Conservation (phyloP, 495 filamentous ascomycete genomes). For the Diplogelasinospora grovesii region DNA sequence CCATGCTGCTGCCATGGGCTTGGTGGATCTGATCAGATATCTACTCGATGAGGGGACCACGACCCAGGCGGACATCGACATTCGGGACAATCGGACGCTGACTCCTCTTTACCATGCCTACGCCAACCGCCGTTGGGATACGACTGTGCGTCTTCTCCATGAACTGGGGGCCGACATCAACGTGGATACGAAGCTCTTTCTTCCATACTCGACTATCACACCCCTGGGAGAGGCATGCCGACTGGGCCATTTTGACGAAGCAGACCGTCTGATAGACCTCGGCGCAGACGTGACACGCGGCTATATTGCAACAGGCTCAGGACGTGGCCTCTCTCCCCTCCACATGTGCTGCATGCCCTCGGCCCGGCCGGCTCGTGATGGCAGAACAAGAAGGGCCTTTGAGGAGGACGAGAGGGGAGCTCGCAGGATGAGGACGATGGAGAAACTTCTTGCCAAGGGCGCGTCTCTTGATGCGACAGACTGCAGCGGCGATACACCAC, state of each 20-base stretch:
- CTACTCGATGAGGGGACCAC: slow-evolving; percentile 21
- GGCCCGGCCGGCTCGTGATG: slow-evolving; percentile 8
- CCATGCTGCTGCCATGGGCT: slow-evolving; percentile 22
- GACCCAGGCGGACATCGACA: slow-evolving; percentile 23
- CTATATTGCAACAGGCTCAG: slow-evolving; percentile 14
- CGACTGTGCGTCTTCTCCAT: slow-evolving; percentile 25
- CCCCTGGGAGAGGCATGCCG: slow-evolving; percentile 33
- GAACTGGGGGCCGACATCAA: slow-evolving; percentile 28
- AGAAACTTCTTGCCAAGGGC: slow-evolving; percentile 21
- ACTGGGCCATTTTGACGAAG: slow-evolving; percentile 24
- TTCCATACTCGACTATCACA: slow-evolving; percentile 27
- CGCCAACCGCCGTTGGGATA: slow-evolving; percentile 22
- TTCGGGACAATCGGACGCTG: slow-evolving; percentile 19
- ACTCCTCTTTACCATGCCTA: slow-evolving; percentile 34
- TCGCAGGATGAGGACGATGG: slow-evolving; percentile 19
- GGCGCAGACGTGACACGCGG: slow-evolving; percentile 24
- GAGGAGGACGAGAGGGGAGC: slow-evolving; percentile 10
- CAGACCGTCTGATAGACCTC: slow-evolving; percentile 24
- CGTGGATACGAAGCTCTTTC: slow-evolving; percentile 21
- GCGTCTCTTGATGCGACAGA: slow-evolving; percentile 24
- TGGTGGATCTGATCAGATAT: slow-evolving; percentile 13
- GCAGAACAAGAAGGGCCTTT: slow-evolving; percentile 3
- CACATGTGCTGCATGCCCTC: slow-evolving; percentile 29
- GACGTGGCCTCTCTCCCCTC: slow-evolving; percentile 19
- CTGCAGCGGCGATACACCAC: slow-evolving; percentile 23